A percentile compares a stretch with the other conserved stretches of the same genome.
Conservation (phyloP, 2,329 filamentous ascomycete species). For the Penicillium sp. region DNA sequence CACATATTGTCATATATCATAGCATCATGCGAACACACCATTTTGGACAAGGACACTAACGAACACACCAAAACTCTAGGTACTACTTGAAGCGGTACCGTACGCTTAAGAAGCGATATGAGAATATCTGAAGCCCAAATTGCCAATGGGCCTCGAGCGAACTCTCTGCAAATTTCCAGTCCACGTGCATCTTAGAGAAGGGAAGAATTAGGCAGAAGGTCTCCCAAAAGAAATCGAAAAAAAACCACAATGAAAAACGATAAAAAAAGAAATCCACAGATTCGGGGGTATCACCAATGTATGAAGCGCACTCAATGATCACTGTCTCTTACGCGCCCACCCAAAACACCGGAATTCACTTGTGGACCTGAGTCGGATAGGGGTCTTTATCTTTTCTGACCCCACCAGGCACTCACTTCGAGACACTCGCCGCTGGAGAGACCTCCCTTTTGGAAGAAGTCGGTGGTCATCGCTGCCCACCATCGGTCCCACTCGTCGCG, state of each 20-base stretch:
- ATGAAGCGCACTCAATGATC: constrained; percentile 40
- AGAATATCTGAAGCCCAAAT: constrained; percentile 42
- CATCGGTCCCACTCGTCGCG: constrained; percentile 91
- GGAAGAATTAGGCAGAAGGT: constrained; percentile 14
- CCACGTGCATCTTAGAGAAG: constrained; percentile 30
- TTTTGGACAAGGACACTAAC: constrained; percentile 9
- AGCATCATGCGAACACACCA: constrained; percentile 25
- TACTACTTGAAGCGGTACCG: constrained; percentile 94
- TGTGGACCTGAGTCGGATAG: constrained; percentile 6
- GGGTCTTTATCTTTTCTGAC: constrained; percentile 54
- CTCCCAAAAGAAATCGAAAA: constrained; percentile 8
- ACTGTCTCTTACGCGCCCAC: constrained; percentile 34
- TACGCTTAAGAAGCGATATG: constrained; percentile 79
- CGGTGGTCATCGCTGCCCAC: constrained; percentile 83
- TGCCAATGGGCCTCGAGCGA: constrained; percentile 16
- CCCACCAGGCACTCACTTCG: constrained; percentile 68
- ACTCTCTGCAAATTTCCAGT: constrained; percentile 15
- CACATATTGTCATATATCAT: constrained; percentile 30
- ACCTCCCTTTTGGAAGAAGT: constrained; percentile 77
- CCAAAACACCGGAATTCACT: constrained; percentile 36
- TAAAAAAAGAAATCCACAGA: constrained; percentile 26
- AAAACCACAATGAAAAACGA: constrained; percentile 26
- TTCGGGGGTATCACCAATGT: constrained; percentile 46
- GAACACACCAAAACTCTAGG: constrained; percentile 51
- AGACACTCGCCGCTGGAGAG: constrained; percentile 84